Evolutionary conservation across 495 filamentous ascomycete species (phyloP).

Genomic region (Talaromyces proteolyticus): DNA sequence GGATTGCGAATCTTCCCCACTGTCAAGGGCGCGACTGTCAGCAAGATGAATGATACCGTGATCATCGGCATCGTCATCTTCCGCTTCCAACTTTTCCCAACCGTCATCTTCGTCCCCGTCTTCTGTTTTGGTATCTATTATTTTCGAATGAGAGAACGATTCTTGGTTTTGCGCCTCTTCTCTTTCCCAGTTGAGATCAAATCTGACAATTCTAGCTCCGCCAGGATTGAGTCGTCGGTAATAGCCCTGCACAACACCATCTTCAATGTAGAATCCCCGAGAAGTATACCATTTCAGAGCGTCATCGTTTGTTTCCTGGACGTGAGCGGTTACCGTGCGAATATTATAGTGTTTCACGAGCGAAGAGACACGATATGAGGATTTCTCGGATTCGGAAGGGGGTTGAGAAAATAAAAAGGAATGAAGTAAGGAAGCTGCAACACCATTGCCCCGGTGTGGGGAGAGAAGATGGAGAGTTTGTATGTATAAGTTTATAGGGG

Average conservation of each 20-base stretch:
- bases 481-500: constrained; percentile 65
- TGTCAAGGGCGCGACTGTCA: constrained; percentile 25
- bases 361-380: constrained; percentile 30
- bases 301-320: constrained; percentile 88
- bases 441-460: constrained; percentile 71
- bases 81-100: constrained; percentile 40
- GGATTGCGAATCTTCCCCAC: constrained; percentile 7
- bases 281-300: constrained; percentile 79
- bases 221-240: constrained; percentile 79
- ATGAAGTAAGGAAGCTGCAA: constrained; percentile 69
- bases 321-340: constrained; percentile 72
- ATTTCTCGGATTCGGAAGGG: constrained; percentile 20
- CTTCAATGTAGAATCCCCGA: constrained; percentile 65
- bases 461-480: constrained; percentile 79
- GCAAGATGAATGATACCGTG: constrained; percentile 27
- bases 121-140: not conserved
- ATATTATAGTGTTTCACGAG: constrained; percentile 45
- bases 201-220: constrained; percentile 69
- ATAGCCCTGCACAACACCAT: constrained; percentile 62
- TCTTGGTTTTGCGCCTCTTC: constrained; percentile 3
- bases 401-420: constrained; percentile 44
- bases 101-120: constrained; percentile 28
- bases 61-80: constrained; percentile 28
- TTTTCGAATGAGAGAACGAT: not conserved
- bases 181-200: constrained; percentile 27